These are phyloP conservation scores for Dorcoceras hygrometricum DNA, from an alignment of 257 asterid species.

Conservation along the genomic window DNA sequence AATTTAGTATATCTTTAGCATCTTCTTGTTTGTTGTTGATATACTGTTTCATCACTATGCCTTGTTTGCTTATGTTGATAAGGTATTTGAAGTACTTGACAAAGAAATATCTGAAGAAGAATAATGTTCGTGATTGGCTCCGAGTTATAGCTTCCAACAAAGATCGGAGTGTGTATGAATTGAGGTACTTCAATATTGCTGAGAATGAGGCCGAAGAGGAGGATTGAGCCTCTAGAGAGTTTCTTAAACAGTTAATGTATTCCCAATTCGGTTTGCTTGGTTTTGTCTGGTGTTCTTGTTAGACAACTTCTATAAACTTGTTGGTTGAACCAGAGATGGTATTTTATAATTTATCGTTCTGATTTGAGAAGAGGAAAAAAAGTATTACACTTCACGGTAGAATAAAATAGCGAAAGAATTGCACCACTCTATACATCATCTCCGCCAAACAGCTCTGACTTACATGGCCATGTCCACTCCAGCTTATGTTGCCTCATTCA, in stretches of 20 bases:
- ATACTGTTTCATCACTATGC: background rate
- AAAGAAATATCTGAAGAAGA: constrained; percentile 46
- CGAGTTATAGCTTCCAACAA: constrained; percentile 43
- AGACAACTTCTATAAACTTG: background rate
- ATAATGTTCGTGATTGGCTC: constrained; percentile 49
- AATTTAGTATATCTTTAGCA: no score
- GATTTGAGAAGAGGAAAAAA: no score
- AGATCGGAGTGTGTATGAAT: constrained; percentile 35
- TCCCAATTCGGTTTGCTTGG: background rate
- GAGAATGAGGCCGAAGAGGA: constrained; percentile 47
- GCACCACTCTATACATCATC: no score
- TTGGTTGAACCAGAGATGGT: constrained; percentile 6
- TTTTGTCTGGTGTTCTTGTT: constrained; percentile 10
- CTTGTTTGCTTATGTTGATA: background rate
- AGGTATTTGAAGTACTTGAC: constrained; percentile 48
- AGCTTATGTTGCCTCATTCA: no score
- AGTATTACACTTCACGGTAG: no score
- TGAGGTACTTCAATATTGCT: constrained; percentile 45
- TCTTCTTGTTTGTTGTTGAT: background rate
- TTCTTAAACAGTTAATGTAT: background rate
- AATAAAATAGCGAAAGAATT: no score
- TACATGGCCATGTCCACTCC: no score
- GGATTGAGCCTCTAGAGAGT: constrained; percentile 25
- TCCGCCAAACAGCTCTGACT: no score
- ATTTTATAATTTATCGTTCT: no score